Evolutionary conservation across 257 asterid genomes (phyloP), one percentile per base, ranked within the genome.

Genomic region (Euphrasia confusa): DNA sequence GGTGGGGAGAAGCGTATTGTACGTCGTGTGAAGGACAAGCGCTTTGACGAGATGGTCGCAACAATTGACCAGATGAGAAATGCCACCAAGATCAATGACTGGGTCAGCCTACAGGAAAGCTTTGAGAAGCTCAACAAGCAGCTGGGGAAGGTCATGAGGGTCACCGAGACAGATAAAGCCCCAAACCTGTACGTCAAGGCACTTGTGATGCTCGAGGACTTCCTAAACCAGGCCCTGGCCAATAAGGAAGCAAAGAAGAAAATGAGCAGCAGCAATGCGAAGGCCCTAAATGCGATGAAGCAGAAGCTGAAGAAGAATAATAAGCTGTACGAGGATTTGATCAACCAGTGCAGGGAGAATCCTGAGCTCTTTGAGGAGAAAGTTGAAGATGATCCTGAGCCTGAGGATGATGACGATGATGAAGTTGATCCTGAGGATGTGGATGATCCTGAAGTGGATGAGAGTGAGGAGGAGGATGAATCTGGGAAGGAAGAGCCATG

Each of bases 91-190:
- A 93, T 93, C 35, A 84, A 93, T 59, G 99, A 93, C 48, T 93
- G 97, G 92, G 97, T 85, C 30, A 83, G 94, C 66, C 80, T 93
- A 60, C 97, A 84, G 68, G 97, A 93, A 74, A 87, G 85, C 77
- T 93, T 93, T 77, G 99, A 93, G 77, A 93, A 87, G 89, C 83
- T 89, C 59, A 93, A 93, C 65, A 93, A 89, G 88, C 99, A 89
- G 58, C 69, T 93, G 70, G 96, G 85, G 42, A 93, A 89, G 78
- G 95, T 89, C 64, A 85, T 93, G 95, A 78, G 96, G 72, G 84
- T 80, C 24, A 72, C 78, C 5, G 97, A 93, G 62, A 63, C 97
- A 0, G 86, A 75, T 56, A 79, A 74, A 48, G 84, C 85, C 45
- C 97, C 97, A 1, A 85, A 79, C 75, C 77, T 83, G 7, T 93